Evolutionary conservation across 139 green algal genomes (phyloP).

Genomic region (Pseudopediastrum boryanum): DNA sequence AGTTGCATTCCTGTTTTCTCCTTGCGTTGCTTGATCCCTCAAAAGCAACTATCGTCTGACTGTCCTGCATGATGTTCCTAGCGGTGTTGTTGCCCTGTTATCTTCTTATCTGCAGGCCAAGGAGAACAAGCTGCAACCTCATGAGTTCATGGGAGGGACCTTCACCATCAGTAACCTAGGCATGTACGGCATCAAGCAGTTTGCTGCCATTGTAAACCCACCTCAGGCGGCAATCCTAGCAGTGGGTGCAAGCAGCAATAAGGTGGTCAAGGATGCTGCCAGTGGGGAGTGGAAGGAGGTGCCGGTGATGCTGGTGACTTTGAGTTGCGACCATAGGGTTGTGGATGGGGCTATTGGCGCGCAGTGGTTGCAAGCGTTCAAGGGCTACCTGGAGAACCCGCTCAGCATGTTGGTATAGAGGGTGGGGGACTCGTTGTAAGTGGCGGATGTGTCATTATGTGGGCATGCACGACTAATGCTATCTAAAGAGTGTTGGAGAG

Average conservation of each 20-base stretch:
- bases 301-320: conserved; percentile 75
- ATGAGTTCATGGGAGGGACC: conserved; percentile 89
- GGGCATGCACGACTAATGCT: too few species aligned
- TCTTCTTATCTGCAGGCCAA: conserved; percentile 64
- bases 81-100: too few species aligned
- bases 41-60: too few species aligned
- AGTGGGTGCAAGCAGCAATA: conserved; percentile 36
- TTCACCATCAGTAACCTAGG: conserved; percentile 95
- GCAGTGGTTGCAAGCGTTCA: conserved; percentile 96
- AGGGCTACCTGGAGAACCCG: conserved; percentile 89
- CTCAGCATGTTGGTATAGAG: conserved; percentile 92
- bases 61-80: too few species aligned
- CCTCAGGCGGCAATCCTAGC: conserved; percentile 71
- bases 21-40: too few species aligned
- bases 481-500: too few species aligned
- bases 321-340: conserved; percentile 97
- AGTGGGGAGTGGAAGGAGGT: not conserved
- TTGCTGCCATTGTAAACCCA: conserved; percentile 97
- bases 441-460: too few species aligned
- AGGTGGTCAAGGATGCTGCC: conserved; percentile 33
- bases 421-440: too few species aligned
- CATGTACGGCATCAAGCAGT: conserved; percentile 94
- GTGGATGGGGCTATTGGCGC: conserved; percentile 97
- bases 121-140: conserved; percentile 85
- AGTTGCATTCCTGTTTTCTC: too few species aligned